These are phyloP conservation scores for Penicillium longicatenatum DNA, from an alignment of 495 filamentous ascomycete species.

Conservation along the genomic window DNA sequence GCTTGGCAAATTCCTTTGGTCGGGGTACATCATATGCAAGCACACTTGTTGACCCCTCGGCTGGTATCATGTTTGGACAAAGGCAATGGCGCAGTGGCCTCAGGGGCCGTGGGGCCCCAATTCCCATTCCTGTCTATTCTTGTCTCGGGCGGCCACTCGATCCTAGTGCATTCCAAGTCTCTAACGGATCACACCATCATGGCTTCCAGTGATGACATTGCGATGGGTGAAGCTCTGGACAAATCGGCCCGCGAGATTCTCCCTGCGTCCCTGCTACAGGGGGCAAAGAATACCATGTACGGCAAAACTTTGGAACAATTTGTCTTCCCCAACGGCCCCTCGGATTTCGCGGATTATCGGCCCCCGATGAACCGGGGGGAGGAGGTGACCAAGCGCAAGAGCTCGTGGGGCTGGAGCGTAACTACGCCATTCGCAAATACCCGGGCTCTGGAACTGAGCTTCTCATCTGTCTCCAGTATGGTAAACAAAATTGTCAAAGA, in stretches of 20 bases:
- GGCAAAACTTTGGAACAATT: constrained; percentile 69
- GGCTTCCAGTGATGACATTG: constrained; percentile 69
- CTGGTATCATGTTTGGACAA: constrained; percentile 61
- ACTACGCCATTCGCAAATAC: constrained; percentile 56
- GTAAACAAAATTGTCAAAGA: constrained; percentile 49
- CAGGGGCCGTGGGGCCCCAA: constrained; percentile 22
- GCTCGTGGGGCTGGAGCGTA: constrained; percentile 60
- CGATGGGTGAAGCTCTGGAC: constrained; percentile 83
- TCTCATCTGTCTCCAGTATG: constrained; percentile 61
- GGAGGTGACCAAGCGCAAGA: constrained; percentile 45
- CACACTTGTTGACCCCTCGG: constrained; percentile 84
- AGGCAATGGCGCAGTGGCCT: not conserved
- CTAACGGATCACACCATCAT: constrained; percentile 71
- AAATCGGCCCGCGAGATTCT: constrained; percentile 78
- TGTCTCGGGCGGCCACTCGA: constrained; percentile 91
- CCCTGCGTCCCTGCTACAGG: constrained; percentile 50
- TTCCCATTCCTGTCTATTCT: constrained; percentile 90
- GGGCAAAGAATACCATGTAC: constrained; percentile 64
- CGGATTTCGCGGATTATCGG: constrained; percentile 55
- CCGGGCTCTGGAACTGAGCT: constrained; percentile 59
- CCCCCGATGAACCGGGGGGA: constrained; percentile 55
- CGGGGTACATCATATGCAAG: constrained; percentile 96
- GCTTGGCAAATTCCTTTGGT: constrained; percentile 81
- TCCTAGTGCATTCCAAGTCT: constrained; percentile 70
- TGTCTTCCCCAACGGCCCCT: constrained; percentile 63